phyloP scores from a whole-genome alignment of 2,329 filamentous ascomycete genomes.

The Karstenula rhodostoma region DNA sequence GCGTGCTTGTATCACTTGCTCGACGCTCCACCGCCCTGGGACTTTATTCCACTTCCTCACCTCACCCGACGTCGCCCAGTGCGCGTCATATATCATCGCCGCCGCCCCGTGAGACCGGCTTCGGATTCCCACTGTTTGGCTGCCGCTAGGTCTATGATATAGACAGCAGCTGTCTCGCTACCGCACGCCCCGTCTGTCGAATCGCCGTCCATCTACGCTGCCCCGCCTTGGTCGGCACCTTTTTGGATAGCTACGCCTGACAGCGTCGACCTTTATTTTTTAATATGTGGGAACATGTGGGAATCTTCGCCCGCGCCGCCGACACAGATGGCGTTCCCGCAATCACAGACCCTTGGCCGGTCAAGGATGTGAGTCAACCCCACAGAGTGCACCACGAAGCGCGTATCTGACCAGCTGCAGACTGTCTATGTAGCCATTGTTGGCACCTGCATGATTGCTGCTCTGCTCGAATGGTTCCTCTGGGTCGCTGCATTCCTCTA shows the following conservation, averaged over 20 bases:
- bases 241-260: slow-evolving; percentile 18
- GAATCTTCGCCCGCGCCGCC: slow-evolving; percentile 37
- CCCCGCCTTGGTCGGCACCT: slow-evolving; percentile 22
- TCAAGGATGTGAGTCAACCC: slow-evolving; percentile 51
- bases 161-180: slow-evolving; percentile 13
- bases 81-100: neutral
- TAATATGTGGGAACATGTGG: slow-evolving; percentile 39
- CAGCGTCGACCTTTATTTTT: slow-evolving; percentile 26
- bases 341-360: slow-evolving; percentile 50
- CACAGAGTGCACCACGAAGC: neutral
- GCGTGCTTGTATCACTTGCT: slow-evolving; percentile 41
- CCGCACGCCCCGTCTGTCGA: slow-evolving; percentile 12
- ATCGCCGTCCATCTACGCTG: slow-evolving; percentile 3
- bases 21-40: slow-evolving; percentile 31
- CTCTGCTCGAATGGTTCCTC: slow-evolving; percentile 90
- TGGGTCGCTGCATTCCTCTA: slow-evolving; percentile 96
- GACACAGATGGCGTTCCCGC: slow-evolving; percentile 38
- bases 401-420: slow-evolving; percentile 56
- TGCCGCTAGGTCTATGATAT: slow-evolving; percentile 19
- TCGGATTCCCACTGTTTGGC: neutral
- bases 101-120: neutral
- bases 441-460: slow-evolving; percentile 81
- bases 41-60: slow-evolving; percentile 19
- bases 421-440: slow-evolving; percentile 86
- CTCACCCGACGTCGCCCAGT: slow-evolving; percentile 13